Conservation (phyloP, 2,329 filamentous ascomycete genomes). For the Fragosphaeria purpurea region DNA sequence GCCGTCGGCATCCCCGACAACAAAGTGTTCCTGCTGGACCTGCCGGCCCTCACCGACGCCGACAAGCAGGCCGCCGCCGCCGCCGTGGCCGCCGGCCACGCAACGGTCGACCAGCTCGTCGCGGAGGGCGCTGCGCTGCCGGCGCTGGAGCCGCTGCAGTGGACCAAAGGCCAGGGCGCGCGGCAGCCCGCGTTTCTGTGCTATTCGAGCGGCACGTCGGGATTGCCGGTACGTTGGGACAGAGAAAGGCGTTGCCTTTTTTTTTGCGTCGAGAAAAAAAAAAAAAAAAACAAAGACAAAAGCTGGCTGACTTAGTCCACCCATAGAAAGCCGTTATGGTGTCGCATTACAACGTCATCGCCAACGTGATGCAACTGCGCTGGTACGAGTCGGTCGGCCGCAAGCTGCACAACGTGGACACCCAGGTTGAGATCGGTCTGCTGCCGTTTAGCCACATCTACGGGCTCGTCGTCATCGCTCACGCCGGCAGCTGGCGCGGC, state of each 20-base stretch:
- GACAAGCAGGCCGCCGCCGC: constrained; percentile 14
- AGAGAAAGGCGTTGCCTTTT: background rate
- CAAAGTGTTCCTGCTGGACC: constrained; percentile 54
- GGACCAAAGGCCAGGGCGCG: constrained; percentile 45
- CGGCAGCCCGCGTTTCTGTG: constrained; percentile 57
- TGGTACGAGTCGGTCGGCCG: constrained; percentile 29
- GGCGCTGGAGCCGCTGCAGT: constrained; percentile 36
- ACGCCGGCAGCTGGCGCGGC: constrained; percentile 55
- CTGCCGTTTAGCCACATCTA: constrained; percentile 74
- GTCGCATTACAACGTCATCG: constrained; percentile 63
- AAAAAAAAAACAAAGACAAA: no score
- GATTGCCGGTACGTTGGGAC: constrained; percentile 42
- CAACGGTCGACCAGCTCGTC: constrained; percentile 54
- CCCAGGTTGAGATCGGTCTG: constrained; percentile 45
- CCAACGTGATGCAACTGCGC: constrained; percentile 55
- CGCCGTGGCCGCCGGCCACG: constrained; percentile 18
- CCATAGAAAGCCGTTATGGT: constrained; percentile 68
- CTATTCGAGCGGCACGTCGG: constrained; percentile 62
- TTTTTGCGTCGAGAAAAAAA: no score
- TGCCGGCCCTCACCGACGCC: constrained; percentile 37
- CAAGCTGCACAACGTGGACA: constrained; percentile 18
- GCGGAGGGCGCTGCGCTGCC: constrained; percentile 27
- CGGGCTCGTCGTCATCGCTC: constrained; percentile 59
- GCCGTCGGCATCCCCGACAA: constrained; percentile 50
- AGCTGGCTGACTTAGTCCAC: background rate